A percentile compares a stretch with the other conserved stretches of the same genome.
Conservation (phyloP, 106 monocot genomes). For the Allium cepa region DNA sequence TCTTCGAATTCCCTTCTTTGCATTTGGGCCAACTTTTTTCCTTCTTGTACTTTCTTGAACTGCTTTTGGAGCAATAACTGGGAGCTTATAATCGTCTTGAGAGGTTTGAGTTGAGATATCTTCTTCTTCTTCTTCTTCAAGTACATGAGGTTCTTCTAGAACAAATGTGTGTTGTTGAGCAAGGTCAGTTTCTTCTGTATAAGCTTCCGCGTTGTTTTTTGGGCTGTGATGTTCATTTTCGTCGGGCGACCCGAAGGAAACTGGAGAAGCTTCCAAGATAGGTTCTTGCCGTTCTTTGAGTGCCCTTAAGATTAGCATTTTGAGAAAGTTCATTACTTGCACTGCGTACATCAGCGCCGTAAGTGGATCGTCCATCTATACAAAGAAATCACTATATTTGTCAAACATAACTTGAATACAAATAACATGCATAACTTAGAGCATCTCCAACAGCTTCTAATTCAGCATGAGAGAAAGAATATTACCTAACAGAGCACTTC, state of each 20-base stretch:
- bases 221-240: constrained; percentile 44
- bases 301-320: constrained; percentile 59
- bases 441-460: too few relatives aligned
- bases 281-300: constrained; percentile 58
- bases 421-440: too few relatives aligned
- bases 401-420: too few relatives aligned
- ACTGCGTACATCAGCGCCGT: constrained; percentile 94
- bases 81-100: background rate
- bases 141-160: background rate
- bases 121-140: background rate
- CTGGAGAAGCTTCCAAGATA: constrained; percentile 14
- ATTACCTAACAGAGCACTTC: too few relatives aligned
- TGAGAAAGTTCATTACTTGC: constrained; percentile 95
- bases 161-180: constrained; percentile 20
- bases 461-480: too few relatives aligned
- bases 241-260: constrained; percentile 35
- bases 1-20: constrained; percentile 39
- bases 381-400: background rate
- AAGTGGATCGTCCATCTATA: constrained; percentile 87
- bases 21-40: constrained; percentile 15
- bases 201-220: constrained; percentile 19
- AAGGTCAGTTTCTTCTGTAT: constrained; percentile 20
- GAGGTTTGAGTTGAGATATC: constrained; percentile 6
- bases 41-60: constrained; percentile 1
- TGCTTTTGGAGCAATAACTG: background rate